These are phyloP conservation scores for Phytophthora pluvialis DNA, from an alignment of 352 stramenopile species.

Conservation along the genomic window DNA sequence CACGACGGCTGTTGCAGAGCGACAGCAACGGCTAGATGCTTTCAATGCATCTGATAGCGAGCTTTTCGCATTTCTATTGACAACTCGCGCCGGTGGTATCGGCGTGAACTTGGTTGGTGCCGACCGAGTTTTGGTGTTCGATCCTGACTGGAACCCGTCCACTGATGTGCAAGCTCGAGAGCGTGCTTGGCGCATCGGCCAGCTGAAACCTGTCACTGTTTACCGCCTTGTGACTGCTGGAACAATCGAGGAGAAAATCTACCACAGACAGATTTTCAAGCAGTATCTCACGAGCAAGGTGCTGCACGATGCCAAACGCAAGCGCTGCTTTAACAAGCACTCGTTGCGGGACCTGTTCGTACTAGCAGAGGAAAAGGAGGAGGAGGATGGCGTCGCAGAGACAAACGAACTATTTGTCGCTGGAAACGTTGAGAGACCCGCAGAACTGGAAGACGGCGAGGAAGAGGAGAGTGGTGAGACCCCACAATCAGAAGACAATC, in stretches of 20 bases:
- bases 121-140: constrained; percentile 97
- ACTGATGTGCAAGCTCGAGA: constrained; percentile 97
- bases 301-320: constrained; percentile 96
- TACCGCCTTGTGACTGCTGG: constrained; percentile 95
- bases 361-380: constrained; percentile 66
- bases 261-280: constrained; percentile 99
- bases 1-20: constrained; percentile 93
- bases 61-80: constrained; percentile 84
- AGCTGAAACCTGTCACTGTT: constrained; percentile 88
- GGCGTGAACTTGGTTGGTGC: constrained; percentile 97
- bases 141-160: constrained; percentile 99
- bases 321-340: constrained; percentile 96
- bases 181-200: constrained; percentile 95
- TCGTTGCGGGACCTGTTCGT: constrained; percentile 97
- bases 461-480: constrained; percentile 22
- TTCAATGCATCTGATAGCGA: constrained; percentile 94
- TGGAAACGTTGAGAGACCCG: constrained; percentile 79
- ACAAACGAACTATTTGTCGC: constrained; percentile 93
- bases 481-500: constrained; percentile 5
- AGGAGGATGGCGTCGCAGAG: constrained; percentile 82
- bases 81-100: constrained; percentile 94
- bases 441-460: constrained; percentile 42
- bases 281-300: constrained; percentile 98
- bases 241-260: constrained; percentile 99
- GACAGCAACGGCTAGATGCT: constrained; percentile 94